These are phyloP conservation scores for Lomentospora prolificans DNA, from an alignment of 2,329 filamentous ascomycete species.

Conservation along the genomic window DNA sequence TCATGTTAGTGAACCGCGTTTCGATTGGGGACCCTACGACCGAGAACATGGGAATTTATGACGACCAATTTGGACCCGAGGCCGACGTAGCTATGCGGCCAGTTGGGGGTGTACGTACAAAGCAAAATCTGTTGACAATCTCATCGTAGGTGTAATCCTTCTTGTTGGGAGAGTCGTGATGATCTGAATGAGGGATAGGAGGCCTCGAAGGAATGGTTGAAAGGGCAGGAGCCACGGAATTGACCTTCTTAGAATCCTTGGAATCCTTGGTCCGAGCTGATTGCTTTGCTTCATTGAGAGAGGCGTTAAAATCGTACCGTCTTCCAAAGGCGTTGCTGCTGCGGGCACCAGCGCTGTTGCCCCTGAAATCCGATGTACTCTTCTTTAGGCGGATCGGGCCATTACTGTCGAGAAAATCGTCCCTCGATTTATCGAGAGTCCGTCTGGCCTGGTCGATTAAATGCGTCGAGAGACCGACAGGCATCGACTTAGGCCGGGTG, in stretches of 20 bases:
- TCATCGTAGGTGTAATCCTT: constrained; percentile 71
- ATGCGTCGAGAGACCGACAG: constrained; percentile 53
- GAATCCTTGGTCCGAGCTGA: constrained; percentile 49
- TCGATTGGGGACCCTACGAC: constrained; percentile 12
- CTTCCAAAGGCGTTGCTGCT: constrained; percentile 74
- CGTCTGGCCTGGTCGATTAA: constrained; percentile 55
- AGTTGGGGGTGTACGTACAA: constrained; percentile 66
- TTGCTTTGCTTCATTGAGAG: constrained; percentile 71
- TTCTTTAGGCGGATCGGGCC: constrained; percentile 39
- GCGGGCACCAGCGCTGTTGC: constrained; percentile 38
- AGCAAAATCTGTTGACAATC: constrained; percentile 98
- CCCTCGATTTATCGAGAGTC: constrained; percentile 48
- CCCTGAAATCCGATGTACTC: constrained; percentile 49
- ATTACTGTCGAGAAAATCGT: constrained; percentile 55
- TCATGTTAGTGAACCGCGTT: constrained; percentile 28
- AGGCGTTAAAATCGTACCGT: constrained; percentile 94
- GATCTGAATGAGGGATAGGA: constrained; percentile 47
- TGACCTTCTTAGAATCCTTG: constrained; percentile 6
- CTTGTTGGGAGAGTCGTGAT: constrained; percentile 50
- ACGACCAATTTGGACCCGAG: constrained; percentile 15
- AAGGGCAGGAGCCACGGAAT: background rate
- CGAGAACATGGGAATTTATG: constrained; percentile 15
- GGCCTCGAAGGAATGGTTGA: constrained; percentile 87
- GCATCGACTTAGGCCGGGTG: constrained; percentile 45
- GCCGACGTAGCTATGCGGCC: constrained; percentile 17